phyloP scores from a whole-genome alignment of 2,329 filamentous ascomycete genomes.

The Fusarium irregulare region DNA sequence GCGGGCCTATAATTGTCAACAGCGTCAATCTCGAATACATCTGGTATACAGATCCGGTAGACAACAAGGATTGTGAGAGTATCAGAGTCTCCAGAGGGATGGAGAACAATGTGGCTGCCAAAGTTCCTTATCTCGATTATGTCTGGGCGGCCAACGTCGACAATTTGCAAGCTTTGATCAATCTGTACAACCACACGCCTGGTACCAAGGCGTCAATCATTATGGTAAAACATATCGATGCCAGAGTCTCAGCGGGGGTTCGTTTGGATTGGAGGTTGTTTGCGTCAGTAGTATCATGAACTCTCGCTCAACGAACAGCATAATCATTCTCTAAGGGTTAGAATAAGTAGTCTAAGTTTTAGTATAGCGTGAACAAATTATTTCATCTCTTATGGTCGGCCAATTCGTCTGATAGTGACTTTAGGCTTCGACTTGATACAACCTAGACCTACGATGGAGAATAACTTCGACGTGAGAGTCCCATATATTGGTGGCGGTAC shows the following conservation, averaged over 20 bases:
- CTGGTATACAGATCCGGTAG: not conserved
- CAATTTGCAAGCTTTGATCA: not conserved
- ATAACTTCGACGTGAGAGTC: too few relatives aligned
- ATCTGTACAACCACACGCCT: not conserved
- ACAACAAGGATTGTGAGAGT: not conserved
- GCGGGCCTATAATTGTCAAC: not conserved
- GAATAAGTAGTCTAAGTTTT: not conserved
- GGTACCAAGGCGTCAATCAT: not conserved
- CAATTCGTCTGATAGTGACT: not conserved
- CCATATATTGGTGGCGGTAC: too few relatives aligned
- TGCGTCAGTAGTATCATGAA: not conserved
- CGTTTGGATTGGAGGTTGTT: not conserved
- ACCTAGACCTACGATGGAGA: too few relatives aligned
- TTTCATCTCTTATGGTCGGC: not conserved
- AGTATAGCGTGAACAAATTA: not conserved
- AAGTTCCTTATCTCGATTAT: not conserved
- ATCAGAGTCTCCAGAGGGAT: not conserved
- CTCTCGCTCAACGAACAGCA: not conserved
- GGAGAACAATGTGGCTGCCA: not conserved
- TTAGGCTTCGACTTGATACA: not conserved
- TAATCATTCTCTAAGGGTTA: not conserved
- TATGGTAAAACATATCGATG: not conserved
- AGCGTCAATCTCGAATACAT: not conserved
- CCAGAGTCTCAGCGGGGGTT: rapidly evolving
- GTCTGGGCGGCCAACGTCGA: not conserved